Evolutionary conservation across 805 yeast species (phyloP).

Genomic region (Debaryomyces maramus): DNA sequence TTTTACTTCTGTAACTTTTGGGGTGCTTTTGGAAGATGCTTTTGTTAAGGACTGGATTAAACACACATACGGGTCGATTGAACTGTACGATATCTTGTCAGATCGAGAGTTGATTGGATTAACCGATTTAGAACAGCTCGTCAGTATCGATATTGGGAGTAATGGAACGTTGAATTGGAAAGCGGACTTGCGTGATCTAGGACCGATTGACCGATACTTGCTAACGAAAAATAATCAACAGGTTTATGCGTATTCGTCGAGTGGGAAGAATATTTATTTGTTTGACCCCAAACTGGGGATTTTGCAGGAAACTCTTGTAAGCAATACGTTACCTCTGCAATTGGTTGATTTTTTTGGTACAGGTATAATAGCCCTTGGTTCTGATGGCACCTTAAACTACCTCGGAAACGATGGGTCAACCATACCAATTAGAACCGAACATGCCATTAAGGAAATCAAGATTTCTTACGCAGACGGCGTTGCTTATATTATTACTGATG

Average conservation of each 20-base stretch:
- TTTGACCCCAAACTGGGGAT: slow-evolving; percentile 15
- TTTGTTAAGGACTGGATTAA: slow-evolving; percentile 56
- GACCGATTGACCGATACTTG: slow-evolving; percentile 9
- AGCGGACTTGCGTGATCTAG: slow-evolving; percentile 16
- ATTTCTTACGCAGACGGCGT: slow-evolving; percentile 12
- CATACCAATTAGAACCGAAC: not conserved
- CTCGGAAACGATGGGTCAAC: slow-evolving; percentile 4
- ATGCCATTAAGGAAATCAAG: slow-evolving; percentile 2
- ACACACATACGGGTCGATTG: slow-evolving; percentile 41
- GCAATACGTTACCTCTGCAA: slow-evolving; percentile 10
- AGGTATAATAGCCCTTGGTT: slow-evolving; percentile 14
- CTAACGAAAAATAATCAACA: slow-evolving; percentile 7
- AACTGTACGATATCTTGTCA: slow-evolving; percentile 6
- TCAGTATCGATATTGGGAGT: slow-evolving; percentile 10
- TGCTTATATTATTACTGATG: slow-evolving; percentile 12
- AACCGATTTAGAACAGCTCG: slow-evolving; percentile 13
- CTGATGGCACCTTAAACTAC: slow-evolving; percentile 12
- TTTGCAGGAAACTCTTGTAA: slow-evolving; percentile 6
- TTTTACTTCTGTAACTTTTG: slow-evolving; percentile 19
- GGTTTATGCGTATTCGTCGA: slow-evolving; percentile 16
- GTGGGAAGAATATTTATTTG: slow-evolving; percentile 9
- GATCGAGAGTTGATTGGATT: slow-evolving; percentile 14
- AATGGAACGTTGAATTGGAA: slow-evolving; percentile 15
- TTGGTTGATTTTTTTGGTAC: slow-evolving; percentile 12
- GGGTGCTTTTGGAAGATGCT: slow-evolving; percentile 46